These are phyloP conservation scores for Neospermospora avenae DNA, from an alignment of 2,329 filamentous ascomycete species.

Conservation along the genomic window DNA sequence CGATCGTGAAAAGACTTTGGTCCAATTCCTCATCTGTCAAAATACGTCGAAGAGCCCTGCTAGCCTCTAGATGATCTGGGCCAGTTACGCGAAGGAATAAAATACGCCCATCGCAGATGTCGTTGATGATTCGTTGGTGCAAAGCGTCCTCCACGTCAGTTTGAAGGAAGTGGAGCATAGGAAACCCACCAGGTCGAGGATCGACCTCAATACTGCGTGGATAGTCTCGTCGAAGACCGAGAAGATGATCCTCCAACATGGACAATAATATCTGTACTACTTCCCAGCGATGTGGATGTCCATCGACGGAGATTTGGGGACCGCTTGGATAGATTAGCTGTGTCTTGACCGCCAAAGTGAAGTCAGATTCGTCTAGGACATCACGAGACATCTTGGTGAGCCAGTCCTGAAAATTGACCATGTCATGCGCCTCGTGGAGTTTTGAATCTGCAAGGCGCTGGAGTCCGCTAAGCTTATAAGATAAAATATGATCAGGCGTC, in stretches of 20 bases:
- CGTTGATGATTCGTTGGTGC: constrained; percentile 31
- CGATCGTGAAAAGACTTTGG: no score
- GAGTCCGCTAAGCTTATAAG: constrained; percentile 48
- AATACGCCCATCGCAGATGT: constrained; percentile 35
- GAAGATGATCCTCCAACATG: constrained; percentile 33
- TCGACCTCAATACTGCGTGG: constrained; percentile 44
- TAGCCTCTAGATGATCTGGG: neutral
- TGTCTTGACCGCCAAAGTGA: constrained; percentile 37
- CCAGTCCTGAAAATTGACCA: constrained; percentile 45
- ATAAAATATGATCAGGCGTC: constrained; percentile 51
- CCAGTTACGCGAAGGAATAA: constrained; percentile 34
- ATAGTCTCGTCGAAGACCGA: constrained; percentile 37
- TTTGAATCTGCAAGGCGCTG: constrained; percentile 43
- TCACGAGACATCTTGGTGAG: constrained; percentile 44
- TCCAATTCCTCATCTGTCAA: no score
- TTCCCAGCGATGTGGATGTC: constrained; percentile 38
- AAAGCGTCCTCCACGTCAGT: constrained; percentile 37
- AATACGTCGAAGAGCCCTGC: no score
- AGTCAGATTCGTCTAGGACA: constrained; percentile 49
- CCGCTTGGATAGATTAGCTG: constrained; percentile 42
- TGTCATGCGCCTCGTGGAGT: constrained; percentile 36
- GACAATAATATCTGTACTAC: constrained; percentile 31
- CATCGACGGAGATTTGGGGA: constrained; percentile 37
- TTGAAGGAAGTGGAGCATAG: constrained; percentile 46
- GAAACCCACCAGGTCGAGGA: constrained; percentile 38